These are phyloP conservation scores for Penicillium brasilianum DNA, from an alignment of 2,329 filamentous ascomycete species.

Conservation along the genomic window DNA sequence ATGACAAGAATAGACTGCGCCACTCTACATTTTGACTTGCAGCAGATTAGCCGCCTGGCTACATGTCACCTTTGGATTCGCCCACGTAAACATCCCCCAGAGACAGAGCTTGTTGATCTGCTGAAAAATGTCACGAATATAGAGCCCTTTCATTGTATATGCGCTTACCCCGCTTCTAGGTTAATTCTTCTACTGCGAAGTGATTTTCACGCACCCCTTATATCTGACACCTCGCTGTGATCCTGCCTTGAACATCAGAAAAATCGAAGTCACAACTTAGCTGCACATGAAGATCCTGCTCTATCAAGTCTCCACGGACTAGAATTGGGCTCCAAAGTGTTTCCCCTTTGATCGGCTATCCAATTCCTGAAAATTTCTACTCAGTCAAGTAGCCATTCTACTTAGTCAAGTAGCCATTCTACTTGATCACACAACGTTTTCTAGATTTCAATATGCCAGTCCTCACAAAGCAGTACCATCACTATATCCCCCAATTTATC, in stretches of 20 bases:
- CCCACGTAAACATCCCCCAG: not conserved
- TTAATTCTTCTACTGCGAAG: not conserved
- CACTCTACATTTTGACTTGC: no score
- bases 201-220: not conserved
- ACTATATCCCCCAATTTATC: not conserved
- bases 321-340: no score
- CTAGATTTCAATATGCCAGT: not conserved
- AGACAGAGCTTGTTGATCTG: not conserved
- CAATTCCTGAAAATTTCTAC: no score
- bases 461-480: not conserved
- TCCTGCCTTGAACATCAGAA: not conserved
- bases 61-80: not conserved
- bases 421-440: not conserved
- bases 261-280: not conserved
- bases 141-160: not conserved
- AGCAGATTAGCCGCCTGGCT: not conserved
- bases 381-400: not conserved
- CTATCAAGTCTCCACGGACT: no score
- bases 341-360: no score
- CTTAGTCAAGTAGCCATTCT: not conserved
- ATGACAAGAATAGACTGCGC: no score
- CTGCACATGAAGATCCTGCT: no score
- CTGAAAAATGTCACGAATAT: not conserved
- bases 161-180: not conserved
- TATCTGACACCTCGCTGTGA: not conserved